Base-by-base conservation (phyloP, 805 yeast species). In the Candida koratica region DNA sequence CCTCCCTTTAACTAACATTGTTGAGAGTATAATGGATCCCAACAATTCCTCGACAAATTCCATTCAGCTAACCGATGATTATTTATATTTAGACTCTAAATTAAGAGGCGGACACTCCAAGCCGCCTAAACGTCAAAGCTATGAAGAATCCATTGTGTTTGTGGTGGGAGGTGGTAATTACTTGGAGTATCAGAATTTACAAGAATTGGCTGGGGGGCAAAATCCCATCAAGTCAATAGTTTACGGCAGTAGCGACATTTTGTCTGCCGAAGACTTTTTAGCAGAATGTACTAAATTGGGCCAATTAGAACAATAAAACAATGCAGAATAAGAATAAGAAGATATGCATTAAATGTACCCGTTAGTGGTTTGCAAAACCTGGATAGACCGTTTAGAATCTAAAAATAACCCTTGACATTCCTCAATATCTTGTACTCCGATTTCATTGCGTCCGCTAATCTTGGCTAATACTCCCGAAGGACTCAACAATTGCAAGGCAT, bases 121-220 rank as follows among this genome's bases (percentile, higher is more conserved):
- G 49, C 90, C 89, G 24, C 97, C 97, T 25, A 83, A 79, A 57
- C 77, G 95, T 53, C 84, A 81, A 47, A 67, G 81, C 8, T 87
- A 85, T 57, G 79, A 78, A 41, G 93, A 87, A 47, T 78, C 94
- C 1, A 65, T 86, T 33, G 95, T 93, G 14, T 93, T 93, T 58
- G 86, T 89, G 35, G 89, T 93, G 38, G 99, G 98, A 17, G 98
- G 98, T 23, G 97, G 97, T 32, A 89, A 86, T 59, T 93, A 88
- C 56, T 64, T 85, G 44, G 99, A 93, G 63, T 93, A 90, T 56
- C 94, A 89, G 41, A 90, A 90, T 53, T 72, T 93, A 52, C 95
- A 86, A 58, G 96, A 89, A 58, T 89, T 96, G 94, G 76, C 78
- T 0, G 39, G 36, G 17, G 56, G 60, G 11, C 53, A 47, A 30